Base-by-base conservation (phyloP, 352 stramenopile genomes). In the Pythium utonaiense region DNA sequence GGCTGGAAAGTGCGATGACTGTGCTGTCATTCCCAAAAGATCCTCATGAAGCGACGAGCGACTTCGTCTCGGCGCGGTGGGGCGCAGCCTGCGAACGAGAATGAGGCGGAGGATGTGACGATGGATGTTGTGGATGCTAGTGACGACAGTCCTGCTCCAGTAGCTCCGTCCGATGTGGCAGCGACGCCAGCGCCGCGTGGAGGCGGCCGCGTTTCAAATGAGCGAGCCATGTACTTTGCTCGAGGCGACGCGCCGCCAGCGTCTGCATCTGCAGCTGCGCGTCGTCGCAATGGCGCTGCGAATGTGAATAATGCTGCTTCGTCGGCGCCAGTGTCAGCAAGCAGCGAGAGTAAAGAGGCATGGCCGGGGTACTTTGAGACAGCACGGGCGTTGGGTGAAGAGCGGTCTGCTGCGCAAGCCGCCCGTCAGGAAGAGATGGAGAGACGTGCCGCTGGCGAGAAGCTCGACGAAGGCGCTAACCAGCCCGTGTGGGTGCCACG, bases 351-450 rank as follows among this genome's bases (percentile, higher is more conserved):
- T 22, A 57, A 65, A 19, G 42, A 66, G 34, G 57, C 80, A 16
- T 94, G 81, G 81, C 84, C 84, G 3, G 84, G 84, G n/a, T 92
- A 92, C 69, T 92, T 83, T 49, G 64, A 74, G 16, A 94, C 84
- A 0, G 80, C 78, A 14, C 72, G 77, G 19, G 75, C 78, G 47
- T 71, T 94, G 30, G 55, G 64, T 19, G 74, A 91, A 50, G 81
- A 89, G 38, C 81, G 84, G 0, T 55, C 77, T 41, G 82, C 79
- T 0, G 84, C 84, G 6, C 80, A 89, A 54, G 73, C 67, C 0
- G 78, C 77, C 28, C 78, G 83, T 0, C 78, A 85, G 45, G 69
- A 82, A 49, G 69, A 80, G 45, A 64, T 86, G 5, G 72, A 78
- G 56, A 69, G 73, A 7, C 70, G 75, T 14, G 59, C 54, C 1